A percentile compares a stretch with the other conserved stretches of the same genome.
Evolutionary conservation across 2,329 filamentous ascomycete genomes (phyloP).

Genomic region (Trichoderma gracile): DNA sequence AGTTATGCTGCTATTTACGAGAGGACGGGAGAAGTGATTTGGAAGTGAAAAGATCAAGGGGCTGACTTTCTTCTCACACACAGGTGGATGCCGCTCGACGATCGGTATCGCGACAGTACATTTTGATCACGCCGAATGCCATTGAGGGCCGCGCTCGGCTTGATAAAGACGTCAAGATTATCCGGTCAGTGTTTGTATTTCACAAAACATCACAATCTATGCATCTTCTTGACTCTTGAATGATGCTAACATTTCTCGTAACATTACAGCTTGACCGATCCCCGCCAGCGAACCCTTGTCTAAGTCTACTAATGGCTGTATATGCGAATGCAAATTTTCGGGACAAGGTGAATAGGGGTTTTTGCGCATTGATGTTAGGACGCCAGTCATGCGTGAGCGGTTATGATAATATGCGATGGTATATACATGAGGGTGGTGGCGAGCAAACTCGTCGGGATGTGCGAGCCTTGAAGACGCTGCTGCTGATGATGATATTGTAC

Average conservation of each 20-base stretch:
- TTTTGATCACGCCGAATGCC: conserved; percentile 92
- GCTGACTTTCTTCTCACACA: not conserved
- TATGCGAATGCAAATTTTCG: not conserved
- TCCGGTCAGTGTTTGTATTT: conserved; percentile 52
- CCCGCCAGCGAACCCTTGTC: conserved; percentile 54
- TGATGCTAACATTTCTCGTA: conserved; percentile 31
- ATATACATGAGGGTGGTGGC: conserved; percentile 10
- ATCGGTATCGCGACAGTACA: conserved; percentile 88
- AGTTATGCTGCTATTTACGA: conserved; percentile 36
- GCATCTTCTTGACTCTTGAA: not conserved
- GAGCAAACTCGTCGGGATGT: not conserved
- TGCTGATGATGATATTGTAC: conserved; percentile 22
- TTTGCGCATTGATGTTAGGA: not conserved
- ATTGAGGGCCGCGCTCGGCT: conserved; percentile 62
- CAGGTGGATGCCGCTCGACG: conserved; percentile 81
- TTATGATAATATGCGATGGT: conserved; percentile 3
- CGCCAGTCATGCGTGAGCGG: conserved; percentile 1
- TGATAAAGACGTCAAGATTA: conserved; percentile 74
- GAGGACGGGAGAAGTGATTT: not conserved
- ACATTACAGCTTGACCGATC: conserved; percentile 55
- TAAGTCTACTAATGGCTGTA: conserved; percentile 8
- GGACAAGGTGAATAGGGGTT: not conserved
- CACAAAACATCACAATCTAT: not conserved
- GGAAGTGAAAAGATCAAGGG: conserved; percentile 14
- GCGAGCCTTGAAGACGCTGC: not conserved